A percentile compares a stretch with the other conserved stretches of the same genome.
These are phyloP conservation scores for Epichloe sibirici DNA, from an alignment of 2,329 filamentous ascomycete genomes.

Conservation along the genomic window DNA sequence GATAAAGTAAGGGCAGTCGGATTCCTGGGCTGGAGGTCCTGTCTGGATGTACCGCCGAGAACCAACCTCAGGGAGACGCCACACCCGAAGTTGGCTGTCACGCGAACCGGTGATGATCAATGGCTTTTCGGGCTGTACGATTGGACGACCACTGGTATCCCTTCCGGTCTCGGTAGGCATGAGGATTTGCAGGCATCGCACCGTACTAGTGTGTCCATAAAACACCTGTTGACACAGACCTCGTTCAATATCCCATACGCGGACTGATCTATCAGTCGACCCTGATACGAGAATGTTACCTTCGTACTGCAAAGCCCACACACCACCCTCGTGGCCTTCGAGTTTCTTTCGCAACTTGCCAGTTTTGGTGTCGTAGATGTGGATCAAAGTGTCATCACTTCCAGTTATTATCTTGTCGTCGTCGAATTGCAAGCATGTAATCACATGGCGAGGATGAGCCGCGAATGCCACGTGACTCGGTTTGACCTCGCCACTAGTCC, in stretches of 20 bases:
- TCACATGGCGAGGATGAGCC: constrained; percentile 92
- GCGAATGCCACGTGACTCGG: constrained; percentile 89
- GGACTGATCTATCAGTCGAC: constrained; percentile 91
- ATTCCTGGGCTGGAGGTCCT: constrained; percentile 57
- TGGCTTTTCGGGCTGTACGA: constrained; percentile 89
- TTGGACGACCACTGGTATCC: constrained; percentile 55
- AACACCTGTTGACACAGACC: constrained; percentile 91
- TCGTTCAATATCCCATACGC: constrained; percentile 97
- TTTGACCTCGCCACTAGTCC: constrained; percentile 77
- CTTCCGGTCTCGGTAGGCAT: constrained; percentile 71
- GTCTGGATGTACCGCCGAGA: constrained; percentile 71
- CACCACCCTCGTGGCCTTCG: constrained; percentile 88
- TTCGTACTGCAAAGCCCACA: constrained; percentile 95
- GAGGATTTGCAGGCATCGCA: constrained; percentile 88
- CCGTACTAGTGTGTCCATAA: constrained; percentile 93
- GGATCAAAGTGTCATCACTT: constrained; percentile 93
- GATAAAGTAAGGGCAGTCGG: constrained; percentile 90
- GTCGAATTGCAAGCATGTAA: constrained; percentile 95
- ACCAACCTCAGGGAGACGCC: constrained; percentile 75
- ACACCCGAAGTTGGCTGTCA: constrained; percentile 86
- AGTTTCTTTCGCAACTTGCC: constrained; percentile 73
- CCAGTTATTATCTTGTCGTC: constrained; percentile 96
- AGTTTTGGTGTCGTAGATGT: constrained; percentile 95
- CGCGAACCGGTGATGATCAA: constrained; percentile 95
- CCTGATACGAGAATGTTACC: constrained; percentile 92